These are phyloP conservation scores for Monilinia fructicola DNA, from an alignment of 2,329 filamentous ascomycete genomes.

Conservation along the genomic window DNA sequence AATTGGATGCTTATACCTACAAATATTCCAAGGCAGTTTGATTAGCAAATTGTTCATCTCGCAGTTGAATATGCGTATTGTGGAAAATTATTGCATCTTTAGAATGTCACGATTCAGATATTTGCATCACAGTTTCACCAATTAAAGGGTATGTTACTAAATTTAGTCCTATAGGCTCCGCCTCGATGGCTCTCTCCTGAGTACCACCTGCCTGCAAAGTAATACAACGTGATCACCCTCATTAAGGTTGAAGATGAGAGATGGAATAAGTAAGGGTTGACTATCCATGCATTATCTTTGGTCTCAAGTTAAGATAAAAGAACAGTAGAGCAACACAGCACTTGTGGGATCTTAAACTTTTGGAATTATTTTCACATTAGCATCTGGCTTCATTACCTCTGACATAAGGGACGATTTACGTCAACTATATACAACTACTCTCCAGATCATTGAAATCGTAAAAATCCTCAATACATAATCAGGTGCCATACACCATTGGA, in stretches of 20 bases:
- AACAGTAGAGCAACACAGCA: neutral
- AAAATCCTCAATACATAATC: neutral
- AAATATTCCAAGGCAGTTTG: neutral
- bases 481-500: conserved; percentile 2
- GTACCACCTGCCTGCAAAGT: neutral
- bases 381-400: neutral
- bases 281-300: neutral
- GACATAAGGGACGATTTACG: neutral
- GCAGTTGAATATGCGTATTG: neutral
- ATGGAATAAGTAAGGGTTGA: neutral
- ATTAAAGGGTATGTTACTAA: too few relatives aligned
- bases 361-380: neutral
- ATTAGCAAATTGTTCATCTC: neutral
- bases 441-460: neutral
- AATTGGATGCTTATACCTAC: neutral
- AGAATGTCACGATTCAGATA: neutral
- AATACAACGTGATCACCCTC: neutral
- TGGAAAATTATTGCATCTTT: too few relatives aligned
- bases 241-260: neutral
- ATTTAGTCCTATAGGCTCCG: too few relatives aligned
- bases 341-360: neutral
- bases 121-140: too few relatives aligned
- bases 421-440: neutral
- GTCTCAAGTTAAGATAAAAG: neutral
- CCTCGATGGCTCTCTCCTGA: too few relatives aligned